phyloP scores from a whole-genome alignment of 345 rosid genomes.

The Eucalyptus guilfoylei region DNA sequence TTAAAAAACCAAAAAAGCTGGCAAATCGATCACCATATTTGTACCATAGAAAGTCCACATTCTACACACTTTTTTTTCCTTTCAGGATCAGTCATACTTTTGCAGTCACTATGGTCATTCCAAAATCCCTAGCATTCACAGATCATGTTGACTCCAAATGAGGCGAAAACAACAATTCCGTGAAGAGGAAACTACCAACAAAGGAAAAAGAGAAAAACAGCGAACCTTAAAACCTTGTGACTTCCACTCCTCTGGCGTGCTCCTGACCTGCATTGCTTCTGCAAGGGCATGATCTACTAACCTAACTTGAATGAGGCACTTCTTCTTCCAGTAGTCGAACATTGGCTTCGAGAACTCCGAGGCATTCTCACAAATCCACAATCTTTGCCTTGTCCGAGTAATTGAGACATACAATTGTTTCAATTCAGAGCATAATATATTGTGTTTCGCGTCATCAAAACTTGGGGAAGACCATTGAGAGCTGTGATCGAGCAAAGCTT shows the following conservation, averaged over 20 bases:
- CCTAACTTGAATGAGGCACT: conserved; percentile 18
- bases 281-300: conserved; percentile 22
- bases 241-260: conserved; percentile 39
- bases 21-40: neutral
- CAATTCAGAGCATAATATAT: conserved; percentile 29
- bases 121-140: neutral
- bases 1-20: neutral
- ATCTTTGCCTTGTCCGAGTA: conserved; percentile 42
- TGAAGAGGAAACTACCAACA: neutral
- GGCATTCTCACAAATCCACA: conserved; percentile 38
- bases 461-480: neutral
- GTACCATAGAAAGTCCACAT: neutral
- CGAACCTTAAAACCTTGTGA: conserved; percentile 27
- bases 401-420: conserved; percentile 13
- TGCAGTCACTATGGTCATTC: neutral
- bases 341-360: conserved; percentile 18
- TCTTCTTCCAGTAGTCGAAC: neutral
- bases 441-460: conserved; percentile 19
- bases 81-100: neutral
- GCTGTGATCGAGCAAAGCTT: neutral
- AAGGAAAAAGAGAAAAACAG: neutral
- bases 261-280: conserved; percentile 26
- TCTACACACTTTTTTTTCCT: neutral
- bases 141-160: neutral
- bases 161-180: neutral